Base-by-base conservation (phyloP, 2,329 filamentous ascomycete species). In the Didymella sp. region DNA sequence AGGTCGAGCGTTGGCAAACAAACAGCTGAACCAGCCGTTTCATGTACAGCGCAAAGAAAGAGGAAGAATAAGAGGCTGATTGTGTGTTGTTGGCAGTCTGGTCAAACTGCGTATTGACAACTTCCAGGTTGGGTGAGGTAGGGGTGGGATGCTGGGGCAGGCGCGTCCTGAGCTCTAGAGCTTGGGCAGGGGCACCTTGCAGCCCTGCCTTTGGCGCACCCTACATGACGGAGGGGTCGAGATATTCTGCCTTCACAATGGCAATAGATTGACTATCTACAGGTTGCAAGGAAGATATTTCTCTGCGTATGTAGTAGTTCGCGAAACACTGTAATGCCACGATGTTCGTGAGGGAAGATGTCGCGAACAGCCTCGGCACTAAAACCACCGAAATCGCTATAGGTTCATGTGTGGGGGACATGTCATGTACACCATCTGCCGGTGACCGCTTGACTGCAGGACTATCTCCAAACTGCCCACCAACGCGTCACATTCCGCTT, bases 321-420 rank as follows among this genome's bases (percentile, higher is more conserved):
- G 33, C 33, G 12, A 19, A 37, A 19, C n/a, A 43, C 9, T 27
- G 27, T 22, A 35, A 27, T 27, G 30, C 21, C 40, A 21, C 28
- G 22, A 45, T 31, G 19, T 30, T 13, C 35, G 43, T 31, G 48
- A 45, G 31, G 49, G 21, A 37, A 40, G 12, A 44, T 44, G 37
- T 46, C 25, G 38, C 48, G 44, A 51, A 33, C 43, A 35, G 49
- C 54, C 54, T 57, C 54, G 54, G 54, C 54, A 51, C 24, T 44
- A 46, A 31, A 41, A 19, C 17, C 22, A 30, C 54, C 54, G 54
- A 56, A 51, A 51, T 35, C 40, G 21, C 50, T 53, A 31, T 8
- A 53, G 31, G 49, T 44, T 44, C 44, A 54, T 40, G 54, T 43
- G 35, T 19, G 38, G 19, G 24, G 17, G 25, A 4, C 49, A 12